These are phyloP conservation scores for Exserohilum turcica DNA, from an alignment of 2,329 filamentous ascomycete genomes.

Conservation along the genomic window DNA sequence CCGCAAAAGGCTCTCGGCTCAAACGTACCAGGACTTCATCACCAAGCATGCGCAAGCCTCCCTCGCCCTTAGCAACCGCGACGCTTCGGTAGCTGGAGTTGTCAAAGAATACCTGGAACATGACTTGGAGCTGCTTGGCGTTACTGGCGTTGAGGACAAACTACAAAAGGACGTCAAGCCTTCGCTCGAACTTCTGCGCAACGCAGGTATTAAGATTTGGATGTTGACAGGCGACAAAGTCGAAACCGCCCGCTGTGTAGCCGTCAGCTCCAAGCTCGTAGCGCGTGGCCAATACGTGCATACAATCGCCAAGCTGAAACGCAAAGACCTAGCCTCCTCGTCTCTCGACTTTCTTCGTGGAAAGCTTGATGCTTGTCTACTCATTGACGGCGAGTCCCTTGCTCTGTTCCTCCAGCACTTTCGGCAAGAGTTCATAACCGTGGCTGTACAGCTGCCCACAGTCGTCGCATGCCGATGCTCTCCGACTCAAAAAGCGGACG, in stretches of 20 bases:
- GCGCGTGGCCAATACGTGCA: constrained; percentile 94
- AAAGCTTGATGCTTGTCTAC: constrained; percentile 82
- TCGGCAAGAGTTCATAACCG: constrained; percentile 80
- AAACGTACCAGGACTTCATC: constrained; percentile 83
- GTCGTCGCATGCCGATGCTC: constrained; percentile 97
- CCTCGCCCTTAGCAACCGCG: constrained; percentile 77
- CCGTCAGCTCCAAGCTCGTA: constrained; percentile 91
- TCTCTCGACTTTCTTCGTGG: constrained; percentile 85
- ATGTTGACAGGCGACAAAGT: constrained; percentile 99
- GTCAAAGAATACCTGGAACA: constrained; percentile 82
- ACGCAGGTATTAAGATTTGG: constrained; percentile 99
- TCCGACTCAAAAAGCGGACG: constrained; percentile 93
- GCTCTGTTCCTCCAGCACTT: constrained; percentile 82
- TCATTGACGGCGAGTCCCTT: constrained; percentile 94
- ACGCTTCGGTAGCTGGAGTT: constrained; percentile 78
- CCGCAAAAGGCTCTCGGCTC: constrained; percentile 78
- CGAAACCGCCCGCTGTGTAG: constrained; percentile 94
- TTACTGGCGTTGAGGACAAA: constrained; percentile 97
- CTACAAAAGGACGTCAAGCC: constrained; percentile 95
- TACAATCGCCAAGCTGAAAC: constrained; percentile 83
- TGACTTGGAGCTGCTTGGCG: constrained; percentile 90
- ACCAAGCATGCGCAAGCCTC: constrained; percentile 77
- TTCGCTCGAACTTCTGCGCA: constrained; percentile 89
- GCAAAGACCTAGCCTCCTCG: constrained; percentile 83
- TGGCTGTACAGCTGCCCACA: constrained; percentile 84